phyloP scores from a whole-genome alignment of 345 rosid genomes.

The Linum lewisii region DNA sequence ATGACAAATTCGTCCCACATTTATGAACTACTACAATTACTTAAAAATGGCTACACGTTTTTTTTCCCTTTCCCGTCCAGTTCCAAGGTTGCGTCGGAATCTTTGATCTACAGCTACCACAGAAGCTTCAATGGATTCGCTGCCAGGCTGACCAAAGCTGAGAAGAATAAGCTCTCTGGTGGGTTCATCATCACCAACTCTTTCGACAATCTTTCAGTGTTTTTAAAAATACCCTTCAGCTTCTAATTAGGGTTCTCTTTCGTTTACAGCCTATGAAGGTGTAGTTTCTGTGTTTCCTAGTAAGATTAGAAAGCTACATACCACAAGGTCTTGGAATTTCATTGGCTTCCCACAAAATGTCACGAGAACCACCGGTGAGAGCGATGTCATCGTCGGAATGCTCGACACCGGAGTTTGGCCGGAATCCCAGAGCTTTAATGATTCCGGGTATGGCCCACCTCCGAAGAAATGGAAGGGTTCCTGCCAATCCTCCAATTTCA shows the following conservation, averaged over 20 bases:
- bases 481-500: slow-evolving; percentile 7
- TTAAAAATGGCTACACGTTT: too few relatives aligned
- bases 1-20: too few relatives aligned
- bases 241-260: too few relatives aligned
- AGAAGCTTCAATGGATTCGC: not conserved
- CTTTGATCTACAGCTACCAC: not conserved
- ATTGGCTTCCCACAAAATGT: not conserved
- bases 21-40: too few relatives aligned
- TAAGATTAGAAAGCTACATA: not conserved
- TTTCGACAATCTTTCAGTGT: too few relatives aligned
- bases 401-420: slow-evolving; percentile 4
- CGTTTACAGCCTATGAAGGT: not conserved
- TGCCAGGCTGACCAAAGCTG: not conserved
- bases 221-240: too few relatives aligned
- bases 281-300: not conserved
- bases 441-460: slow-evolving; percentile 3
- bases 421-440: slow-evolving; percentile 10
- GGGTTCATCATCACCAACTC: not conserved
- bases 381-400: slow-evolving; percentile 6
- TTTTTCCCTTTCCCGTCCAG: not conserved
- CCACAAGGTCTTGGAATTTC: not conserved
- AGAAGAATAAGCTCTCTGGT: not conserved
- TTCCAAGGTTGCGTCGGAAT: not conserved
- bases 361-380: not conserved
- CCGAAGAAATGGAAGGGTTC: slow-evolving; percentile 9